Conservation (phyloP, 2,329 filamentous ascomycete genomes). For the Aspergillus quadricinctus region DNA sequence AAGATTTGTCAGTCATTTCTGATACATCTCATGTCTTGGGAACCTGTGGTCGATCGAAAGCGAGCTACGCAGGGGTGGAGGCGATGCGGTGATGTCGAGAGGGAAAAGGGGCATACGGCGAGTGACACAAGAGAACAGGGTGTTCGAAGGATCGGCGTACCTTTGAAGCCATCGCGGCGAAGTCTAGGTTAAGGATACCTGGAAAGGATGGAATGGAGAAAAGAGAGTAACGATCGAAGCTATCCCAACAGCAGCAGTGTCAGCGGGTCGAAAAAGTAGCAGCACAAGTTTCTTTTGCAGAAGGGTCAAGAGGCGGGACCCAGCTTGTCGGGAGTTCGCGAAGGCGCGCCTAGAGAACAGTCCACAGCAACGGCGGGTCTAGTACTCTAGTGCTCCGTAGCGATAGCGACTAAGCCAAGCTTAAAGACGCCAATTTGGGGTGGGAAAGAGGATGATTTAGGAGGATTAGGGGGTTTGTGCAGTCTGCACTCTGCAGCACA, state of each 20-base stretch:
- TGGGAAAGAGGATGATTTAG: conserved; percentile 16
- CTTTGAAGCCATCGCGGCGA: conserved; percentile 27
- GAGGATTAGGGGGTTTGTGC: conserved; percentile 10
- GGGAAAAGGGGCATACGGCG: conserved; percentile 2
- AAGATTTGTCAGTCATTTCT: conserved; percentile 18
- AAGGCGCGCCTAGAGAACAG: conserved; percentile 20
- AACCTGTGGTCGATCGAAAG: neutral
- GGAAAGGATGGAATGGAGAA: conserved; percentile 7
- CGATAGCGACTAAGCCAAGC: conserved; percentile 23
- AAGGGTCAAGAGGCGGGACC: conserved; percentile 24
- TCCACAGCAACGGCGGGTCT: conserved; percentile 26
- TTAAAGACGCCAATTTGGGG: conserved; percentile 21
- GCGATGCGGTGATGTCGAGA: conserved; percentile 9
- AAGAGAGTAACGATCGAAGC: conserved; percentile 17
- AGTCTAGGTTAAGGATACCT: conserved; percentile 9
- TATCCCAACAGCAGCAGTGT: conserved; percentile 19
- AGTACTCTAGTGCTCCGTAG: conserved; percentile 1
- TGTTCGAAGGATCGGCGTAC: conserved; percentile 14
- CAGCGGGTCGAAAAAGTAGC: conserved; percentile 19
- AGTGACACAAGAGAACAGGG: neutral
- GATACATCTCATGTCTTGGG: neutral
- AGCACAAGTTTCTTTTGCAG: conserved; percentile 26
- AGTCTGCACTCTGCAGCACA: neutral
- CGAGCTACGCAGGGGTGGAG: neutral
- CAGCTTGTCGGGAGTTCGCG: conserved; percentile 23